These are phyloP conservation scores for Podospora pseudopauciseta DNA, from an alignment of 495 filamentous ascomycete species.

Conservation along the genomic window DNA sequence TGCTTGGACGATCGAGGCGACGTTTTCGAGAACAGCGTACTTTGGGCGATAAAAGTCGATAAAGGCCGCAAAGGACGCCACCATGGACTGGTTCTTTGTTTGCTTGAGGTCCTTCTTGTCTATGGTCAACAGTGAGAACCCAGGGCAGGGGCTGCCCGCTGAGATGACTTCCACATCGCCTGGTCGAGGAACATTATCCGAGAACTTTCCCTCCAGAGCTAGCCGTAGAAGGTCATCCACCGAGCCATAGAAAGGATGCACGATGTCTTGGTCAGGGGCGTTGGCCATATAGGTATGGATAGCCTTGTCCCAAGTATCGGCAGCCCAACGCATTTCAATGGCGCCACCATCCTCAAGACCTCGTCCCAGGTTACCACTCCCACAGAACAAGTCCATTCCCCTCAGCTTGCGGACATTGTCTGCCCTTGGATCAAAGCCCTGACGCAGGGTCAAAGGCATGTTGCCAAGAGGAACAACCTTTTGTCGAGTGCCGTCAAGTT, in stretches of 20 bases:
- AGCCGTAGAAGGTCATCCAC: conserved; percentile 62
- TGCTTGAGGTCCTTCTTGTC: conserved; percentile 43
- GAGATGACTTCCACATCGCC: conserved; percentile 66
- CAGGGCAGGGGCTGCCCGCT: conserved; percentile 71
- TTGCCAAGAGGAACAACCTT: conserved; percentile 26
- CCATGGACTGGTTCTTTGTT: conserved; percentile 63
- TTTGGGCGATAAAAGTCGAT: conserved; percentile 69
- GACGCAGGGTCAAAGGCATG: conserved; percentile 40
- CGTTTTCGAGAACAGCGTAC: conserved; percentile 73
- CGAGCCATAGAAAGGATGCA: conserved; percentile 57
- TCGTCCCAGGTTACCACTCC: conserved; percentile 68
- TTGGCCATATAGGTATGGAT: conserved; percentile 71
- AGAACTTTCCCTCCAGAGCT: conserved; percentile 50
- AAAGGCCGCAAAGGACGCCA: conserved; percentile 68
- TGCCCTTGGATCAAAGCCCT: conserved; percentile 43
- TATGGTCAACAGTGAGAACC: conserved; percentile 60
- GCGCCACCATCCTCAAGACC: conserved; percentile 69
- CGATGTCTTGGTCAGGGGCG: conserved; percentile 19
- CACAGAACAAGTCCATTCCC: conserved; percentile 69
- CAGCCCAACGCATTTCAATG: conserved; percentile 58
- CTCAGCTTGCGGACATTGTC: conserved; percentile 53
- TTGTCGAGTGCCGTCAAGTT: conserved; percentile 18
- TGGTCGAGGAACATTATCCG: conserved; percentile 45
- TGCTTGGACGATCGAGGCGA: conserved; percentile 53
- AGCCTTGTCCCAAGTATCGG: conserved; percentile 59